Percentiles rank a stretch among this genome's conserved stretches.
Conservation (phyloP, 352 stramenopile species). For the Globisporangium spiculum region DNA sequence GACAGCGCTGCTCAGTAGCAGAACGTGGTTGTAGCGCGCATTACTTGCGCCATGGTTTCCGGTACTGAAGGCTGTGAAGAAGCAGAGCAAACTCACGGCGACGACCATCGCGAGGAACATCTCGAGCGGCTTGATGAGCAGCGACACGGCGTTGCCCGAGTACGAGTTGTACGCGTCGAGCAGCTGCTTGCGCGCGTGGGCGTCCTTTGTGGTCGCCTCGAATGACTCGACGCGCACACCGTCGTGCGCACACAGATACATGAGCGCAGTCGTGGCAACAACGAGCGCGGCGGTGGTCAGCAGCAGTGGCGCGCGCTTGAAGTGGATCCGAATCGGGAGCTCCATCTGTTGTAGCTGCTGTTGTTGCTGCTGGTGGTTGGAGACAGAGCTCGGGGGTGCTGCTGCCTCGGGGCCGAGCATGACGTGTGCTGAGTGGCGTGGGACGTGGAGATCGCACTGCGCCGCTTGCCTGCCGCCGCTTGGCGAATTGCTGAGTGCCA, state of each 20-base stretch:
- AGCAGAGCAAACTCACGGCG: slow-evolving; percentile 4
- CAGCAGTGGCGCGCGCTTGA: neutral
- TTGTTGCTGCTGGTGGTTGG: neutral
- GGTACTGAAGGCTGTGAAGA: slow-evolving; percentile 7
- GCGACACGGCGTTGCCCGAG: slow-evolving; percentile 8
- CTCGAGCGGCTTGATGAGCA: slow-evolving; percentile 7
- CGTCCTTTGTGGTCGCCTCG: slow-evolving; percentile 5
- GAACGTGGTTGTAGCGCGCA: slow-evolving; percentile 23
- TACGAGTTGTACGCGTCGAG: slow-evolving; percentile 12
- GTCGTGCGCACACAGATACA: neutral
- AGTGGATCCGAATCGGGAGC: neutral
- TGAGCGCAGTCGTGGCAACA: neutral
- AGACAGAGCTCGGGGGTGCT: neutral
- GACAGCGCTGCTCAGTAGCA: neutral
- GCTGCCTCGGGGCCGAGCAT: neutral
- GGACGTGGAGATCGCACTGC: no score
- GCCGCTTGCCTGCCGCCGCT: no score
- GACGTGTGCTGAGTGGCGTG: neutral
- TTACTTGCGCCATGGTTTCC: neutral
- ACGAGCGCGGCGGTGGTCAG: neutral
- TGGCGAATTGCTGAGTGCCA: no score
- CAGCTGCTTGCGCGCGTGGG: slow-evolving; percentile 3
- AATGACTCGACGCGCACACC: slow-evolving; percentile 1
- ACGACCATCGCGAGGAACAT: slow-evolving; percentile 12
- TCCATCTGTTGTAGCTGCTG: neutral